A percentile compares a stretch with the other conserved stretches of the same genome.
Evolutionary conservation across 2,329 filamentous ascomycete genomes (phyloP).

Genomic region (Keithomyces neogunnii): DNA sequence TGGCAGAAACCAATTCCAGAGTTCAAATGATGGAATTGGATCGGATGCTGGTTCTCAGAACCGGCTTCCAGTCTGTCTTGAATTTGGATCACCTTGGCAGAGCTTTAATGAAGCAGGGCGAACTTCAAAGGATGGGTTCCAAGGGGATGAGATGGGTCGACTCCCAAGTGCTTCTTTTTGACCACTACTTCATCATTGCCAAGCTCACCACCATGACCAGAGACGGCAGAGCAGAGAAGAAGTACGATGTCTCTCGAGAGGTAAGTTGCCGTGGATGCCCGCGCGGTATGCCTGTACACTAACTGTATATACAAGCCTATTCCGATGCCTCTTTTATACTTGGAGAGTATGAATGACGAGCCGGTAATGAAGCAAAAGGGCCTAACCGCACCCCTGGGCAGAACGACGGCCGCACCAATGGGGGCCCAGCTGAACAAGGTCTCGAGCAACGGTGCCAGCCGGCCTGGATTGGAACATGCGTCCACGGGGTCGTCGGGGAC

Average conservation of each 20-base stretch:
- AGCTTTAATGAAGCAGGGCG: conserved; percentile 80
- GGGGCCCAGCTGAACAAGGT: conserved; percentile 51
- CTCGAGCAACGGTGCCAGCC: conserved; percentile 39
- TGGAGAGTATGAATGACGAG: conserved; percentile 90
- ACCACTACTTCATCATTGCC: conserved; percentile 90
- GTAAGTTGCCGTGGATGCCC: conserved; percentile 31
- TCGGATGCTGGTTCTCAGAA: conserved; percentile 73
- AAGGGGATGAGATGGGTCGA: conserved; percentile 91
- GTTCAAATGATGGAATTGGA: conserved; percentile 80
- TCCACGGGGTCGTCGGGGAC: conserved; percentile 58
- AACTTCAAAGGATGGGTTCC: conserved; percentile 79
- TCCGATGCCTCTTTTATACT: conserved; percentile 87
- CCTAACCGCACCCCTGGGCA: conserved; percentile 52
- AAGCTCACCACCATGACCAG: conserved; percentile 67
- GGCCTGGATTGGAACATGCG: conserved; percentile 57
- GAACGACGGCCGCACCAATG: conserved; percentile 52
- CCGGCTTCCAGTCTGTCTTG: conserved; percentile 80
- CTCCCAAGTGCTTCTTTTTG: conserved; percentile 86
- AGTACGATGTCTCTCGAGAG: conserved; percentile 90
- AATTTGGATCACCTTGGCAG: conserved; percentile 92
- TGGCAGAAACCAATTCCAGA: conserved; percentile 87
- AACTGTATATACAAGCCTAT: conserved; percentile 52
- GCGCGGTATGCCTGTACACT: conserved; percentile 16
- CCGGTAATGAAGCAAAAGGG: conserved; percentile 78
- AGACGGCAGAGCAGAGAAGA: conserved; percentile 62